Evolutionary conservation across 371 early-diverging fungal genomes (phyloP).

Genomic region (Mucor irregularis): DNA sequence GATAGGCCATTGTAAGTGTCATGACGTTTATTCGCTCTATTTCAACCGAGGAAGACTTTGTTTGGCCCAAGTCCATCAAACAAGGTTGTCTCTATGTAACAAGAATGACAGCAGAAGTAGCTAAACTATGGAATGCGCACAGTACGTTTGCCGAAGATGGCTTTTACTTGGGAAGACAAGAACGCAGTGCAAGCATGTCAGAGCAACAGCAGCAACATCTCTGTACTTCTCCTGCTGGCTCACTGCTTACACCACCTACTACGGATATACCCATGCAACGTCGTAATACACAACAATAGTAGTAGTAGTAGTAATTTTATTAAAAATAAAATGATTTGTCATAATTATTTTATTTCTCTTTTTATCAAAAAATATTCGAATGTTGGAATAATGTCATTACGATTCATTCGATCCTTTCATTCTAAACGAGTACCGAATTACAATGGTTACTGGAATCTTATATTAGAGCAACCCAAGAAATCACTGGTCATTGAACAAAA

Average conservation of each 20-base stretch:
- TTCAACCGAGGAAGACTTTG: conserved; percentile 46
- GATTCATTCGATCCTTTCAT: conserved; percentile 12
- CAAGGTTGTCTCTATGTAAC: conserved; percentile 51
- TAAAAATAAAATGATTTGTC: too few species aligned
- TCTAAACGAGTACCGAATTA: conserved; percentile 29
- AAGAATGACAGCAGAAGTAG: conserved; percentile 51
- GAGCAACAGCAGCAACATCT: neutral
- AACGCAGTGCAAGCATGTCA: conserved; percentile 18
- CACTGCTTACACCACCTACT: neutral
- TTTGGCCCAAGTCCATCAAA: conserved; percentile 45
- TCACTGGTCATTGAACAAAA: neutral
- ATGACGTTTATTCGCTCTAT: conserved; percentile 41
- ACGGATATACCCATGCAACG: conserved; percentile 14
- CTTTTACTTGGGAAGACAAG: conserved; percentile 22
- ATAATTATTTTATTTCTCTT: neutral
- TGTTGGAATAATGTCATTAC: conserved; percentile 6
- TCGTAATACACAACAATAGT: conserved; percentile 9
- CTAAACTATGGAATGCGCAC: conserved; percentile 43
- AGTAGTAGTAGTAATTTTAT: neutral
- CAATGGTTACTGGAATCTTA: conserved; percentile 38
- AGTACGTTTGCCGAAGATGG: conserved; percentile 44
- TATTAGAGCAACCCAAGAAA: conserved; percentile 22
- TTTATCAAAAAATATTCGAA: neutral
- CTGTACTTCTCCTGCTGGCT: neutral
- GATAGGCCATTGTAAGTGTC: conserved; percentile 42